Conservation (phyloP, 345 rosid species). For the Syzygium jambos region DNA sequence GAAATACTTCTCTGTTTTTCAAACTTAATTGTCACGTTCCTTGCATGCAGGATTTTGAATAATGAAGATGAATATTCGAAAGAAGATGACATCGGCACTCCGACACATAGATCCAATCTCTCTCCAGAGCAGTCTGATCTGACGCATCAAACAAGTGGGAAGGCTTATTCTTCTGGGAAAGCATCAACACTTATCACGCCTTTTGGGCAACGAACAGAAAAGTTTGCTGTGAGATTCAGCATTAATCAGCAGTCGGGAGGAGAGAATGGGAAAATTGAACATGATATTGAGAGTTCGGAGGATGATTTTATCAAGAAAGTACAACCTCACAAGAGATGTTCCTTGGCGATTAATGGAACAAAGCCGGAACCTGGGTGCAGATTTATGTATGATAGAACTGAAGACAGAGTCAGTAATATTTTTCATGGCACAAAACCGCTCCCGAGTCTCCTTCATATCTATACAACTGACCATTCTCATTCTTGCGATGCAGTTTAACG, state of each 20-base stretch:
- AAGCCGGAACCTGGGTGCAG: constrained; percentile 79
- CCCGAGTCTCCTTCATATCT: background rate
- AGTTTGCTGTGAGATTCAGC: constrained; percentile 57
- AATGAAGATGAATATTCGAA: constrained; percentile 41
- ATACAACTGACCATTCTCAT: background rate
- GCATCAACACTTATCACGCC: constrained; percentile 60
- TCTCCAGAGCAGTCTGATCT: constrained; percentile 41
- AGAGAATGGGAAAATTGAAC: constrained; percentile 25
- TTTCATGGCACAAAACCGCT: background rate
- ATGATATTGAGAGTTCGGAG: constrained; percentile 28
- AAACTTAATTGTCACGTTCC: background rate
- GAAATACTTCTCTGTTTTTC: too few species aligned
- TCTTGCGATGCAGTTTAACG: constrained; percentile 40
- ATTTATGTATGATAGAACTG: constrained; percentile 80
- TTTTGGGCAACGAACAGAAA: constrained; percentile 58
- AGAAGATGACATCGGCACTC: constrained; percentile 49
- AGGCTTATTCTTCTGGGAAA: constrained; percentile 56
- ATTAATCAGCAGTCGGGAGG: constrained; percentile 28
- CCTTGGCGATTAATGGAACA: constrained; percentile 40
- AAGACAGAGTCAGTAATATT: constrained; percentile 56
- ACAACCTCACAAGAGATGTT: constrained; percentile 49
- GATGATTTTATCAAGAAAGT: constrained; percentile 76
- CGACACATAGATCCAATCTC: constrained; percentile 36
- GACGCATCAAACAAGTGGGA: constrained; percentile 23
- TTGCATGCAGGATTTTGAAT: constrained; percentile 47